These are phyloP conservation scores for Babesia divergens DNA, from an alignment of 169 alveolate genomes.

Conservation along the genomic window DNA sequence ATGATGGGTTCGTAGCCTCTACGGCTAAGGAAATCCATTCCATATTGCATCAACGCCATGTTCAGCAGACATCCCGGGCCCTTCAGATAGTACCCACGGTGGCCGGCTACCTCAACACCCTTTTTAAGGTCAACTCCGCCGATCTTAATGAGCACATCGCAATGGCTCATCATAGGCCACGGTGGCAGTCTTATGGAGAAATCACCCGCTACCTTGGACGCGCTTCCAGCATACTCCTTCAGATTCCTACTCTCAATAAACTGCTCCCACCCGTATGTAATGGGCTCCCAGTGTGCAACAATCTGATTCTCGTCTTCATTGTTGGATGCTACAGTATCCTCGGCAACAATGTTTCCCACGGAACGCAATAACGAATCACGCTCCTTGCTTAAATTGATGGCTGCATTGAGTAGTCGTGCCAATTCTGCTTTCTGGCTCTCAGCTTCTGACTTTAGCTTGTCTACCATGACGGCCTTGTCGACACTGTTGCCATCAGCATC, in stretches of 20 bases:
- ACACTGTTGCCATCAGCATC: slow-evolving; percentile 5
- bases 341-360: slow-evolving; percentile 91
- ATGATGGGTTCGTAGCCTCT: slow-evolving; percentile 94
- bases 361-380: slow-evolving; percentile 71
- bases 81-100: slow-evolving; percentile 95
- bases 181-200: slow-evolving; percentile 26
- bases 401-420: slow-evolving; percentile 66
- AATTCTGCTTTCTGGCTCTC: slow-evolving; percentile 69
- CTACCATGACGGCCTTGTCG: slow-evolving; percentile 64
- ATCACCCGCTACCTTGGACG: slow-evolving; percentile 34
- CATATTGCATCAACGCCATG: slow-evolving; percentile 94
- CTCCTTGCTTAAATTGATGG: slow-evolving; percentile 62
- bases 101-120: slow-evolving; percentile 96
- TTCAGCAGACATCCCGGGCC: slow-evolving; percentile 94
- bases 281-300: slow-evolving; percentile 89
- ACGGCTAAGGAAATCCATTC: slow-evolving; percentile 84
- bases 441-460: slow-evolving; percentile 67
- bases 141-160: slow-evolving; percentile 87
- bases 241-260: not conserved
- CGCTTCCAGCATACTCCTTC: not conserved
- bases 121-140: slow-evolving; percentile 89
- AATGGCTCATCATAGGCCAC: slow-evolving; percentile 84
- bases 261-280: slow-evolving; percentile 72
- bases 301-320: slow-evolving; percentile 91
- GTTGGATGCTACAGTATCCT: slow-evolving; percentile 88